Evolutionary conservation across 1,284 basidiomycete genomes (phyloP).

Genomic region (Sphagnurus paluster): DNA sequence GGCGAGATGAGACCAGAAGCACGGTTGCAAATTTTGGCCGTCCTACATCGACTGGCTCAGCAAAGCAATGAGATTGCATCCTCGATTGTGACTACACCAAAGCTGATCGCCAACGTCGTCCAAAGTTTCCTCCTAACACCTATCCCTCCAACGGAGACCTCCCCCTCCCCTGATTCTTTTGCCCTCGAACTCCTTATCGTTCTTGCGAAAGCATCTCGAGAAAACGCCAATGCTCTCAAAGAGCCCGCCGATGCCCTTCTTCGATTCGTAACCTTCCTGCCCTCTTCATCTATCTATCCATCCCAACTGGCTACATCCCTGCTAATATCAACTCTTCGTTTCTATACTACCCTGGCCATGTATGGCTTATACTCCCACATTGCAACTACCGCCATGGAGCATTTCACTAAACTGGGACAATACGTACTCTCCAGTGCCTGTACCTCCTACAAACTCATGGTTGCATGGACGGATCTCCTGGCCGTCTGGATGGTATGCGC

Average conservation of each 20-base stretch:
- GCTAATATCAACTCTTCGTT: constrained; percentile 56
- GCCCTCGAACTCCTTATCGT: constrained; percentile 62
- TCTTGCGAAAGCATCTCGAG: constrained; percentile 65
- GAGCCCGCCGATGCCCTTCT: constrained; percentile 67
- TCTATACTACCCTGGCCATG: constrained; percentile 68
- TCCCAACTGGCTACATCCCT: constrained; percentile 47
- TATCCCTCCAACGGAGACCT: constrained; percentile 35
- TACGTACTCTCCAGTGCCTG: constrained; percentile 44
- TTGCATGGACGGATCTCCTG: constrained; percentile 56
- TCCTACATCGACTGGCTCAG: constrained; percentile 63
- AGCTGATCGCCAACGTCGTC: constrained; percentile 55
- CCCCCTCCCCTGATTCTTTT: constrained; percentile 45
- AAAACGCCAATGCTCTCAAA: constrained; percentile 61
- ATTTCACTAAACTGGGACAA: constrained; percentile 45
- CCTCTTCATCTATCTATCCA: constrained; percentile 50
- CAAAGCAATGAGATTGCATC: constrained; percentile 57
- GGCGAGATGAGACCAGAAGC: constrained; percentile 49
- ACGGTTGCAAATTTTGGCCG: constrained; percentile 57
- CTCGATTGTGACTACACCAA: constrained; percentile 51
- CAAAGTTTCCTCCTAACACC: constrained; percentile 57
- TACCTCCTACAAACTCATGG: constrained; percentile 34
- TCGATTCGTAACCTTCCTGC: constrained; percentile 70
- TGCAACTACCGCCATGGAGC: constrained; percentile 60
- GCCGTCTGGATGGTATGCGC: constrained; percentile 83
- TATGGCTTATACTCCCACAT: constrained; percentile 79